A percentile compares a stretch with the other conserved stretches of the same genome.
Evolutionary conservation across 345 rosid genomes (phyloP).

Genomic region (Salix suchowensis): DNA sequence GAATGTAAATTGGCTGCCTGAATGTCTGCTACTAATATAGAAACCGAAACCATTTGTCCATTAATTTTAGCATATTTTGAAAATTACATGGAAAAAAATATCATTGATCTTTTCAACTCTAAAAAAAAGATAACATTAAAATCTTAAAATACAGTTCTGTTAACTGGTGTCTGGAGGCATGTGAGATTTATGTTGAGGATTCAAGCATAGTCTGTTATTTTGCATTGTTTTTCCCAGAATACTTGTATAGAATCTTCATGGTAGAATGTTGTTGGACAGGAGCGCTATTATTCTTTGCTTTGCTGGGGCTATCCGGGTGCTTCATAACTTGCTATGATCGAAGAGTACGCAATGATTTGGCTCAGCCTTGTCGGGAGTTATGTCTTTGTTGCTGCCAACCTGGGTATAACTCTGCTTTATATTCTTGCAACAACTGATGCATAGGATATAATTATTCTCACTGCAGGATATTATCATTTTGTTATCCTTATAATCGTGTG

Average conservation of each 20-base stretch:
- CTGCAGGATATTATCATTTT: background rate
- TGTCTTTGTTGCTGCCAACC: conserved; percentile 99
- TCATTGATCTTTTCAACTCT: background rate
- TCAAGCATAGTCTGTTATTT: background rate
- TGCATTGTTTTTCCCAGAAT: background rate
- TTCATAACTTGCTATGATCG: conserved; percentile 97
- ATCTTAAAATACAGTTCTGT: background rate
- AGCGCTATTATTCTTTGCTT: conserved; percentile 86
- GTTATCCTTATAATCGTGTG: background rate
- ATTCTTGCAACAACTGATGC: background rate
- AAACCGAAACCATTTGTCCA: background rate
- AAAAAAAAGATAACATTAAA: background rate
- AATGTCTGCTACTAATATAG: background rate
- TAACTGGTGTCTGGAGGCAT: background rate
- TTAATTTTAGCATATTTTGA: background rate
- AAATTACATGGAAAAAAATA: background rate
- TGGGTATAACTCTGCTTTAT: conserved; percentile 47
- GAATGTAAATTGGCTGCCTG: background rate
- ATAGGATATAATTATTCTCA: background rate
- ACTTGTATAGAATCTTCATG: background rate
- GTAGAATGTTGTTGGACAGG: conserved; percentile 44
- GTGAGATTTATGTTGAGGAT: background rate
- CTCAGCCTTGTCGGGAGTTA: conserved; percentile 96
- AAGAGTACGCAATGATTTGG: conserved; percentile 93
- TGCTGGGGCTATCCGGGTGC: conserved; percentile 98